Conservation (phyloP, 176 grass and related monocot species). For the Triticum urartu region DNA sequence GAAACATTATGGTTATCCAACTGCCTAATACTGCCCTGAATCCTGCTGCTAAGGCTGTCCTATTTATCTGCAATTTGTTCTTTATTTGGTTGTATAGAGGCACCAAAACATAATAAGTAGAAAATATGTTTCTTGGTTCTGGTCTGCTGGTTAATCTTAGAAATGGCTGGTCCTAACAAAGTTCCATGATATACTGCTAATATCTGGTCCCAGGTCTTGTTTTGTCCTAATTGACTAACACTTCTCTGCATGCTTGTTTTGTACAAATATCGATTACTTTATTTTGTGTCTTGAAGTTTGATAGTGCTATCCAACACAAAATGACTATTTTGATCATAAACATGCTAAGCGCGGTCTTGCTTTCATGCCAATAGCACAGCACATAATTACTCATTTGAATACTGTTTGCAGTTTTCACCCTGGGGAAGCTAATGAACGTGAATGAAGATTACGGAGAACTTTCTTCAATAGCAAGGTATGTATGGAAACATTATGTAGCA, state of each 20-base stretch:
- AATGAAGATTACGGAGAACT: slow-evolving; percentile 76
- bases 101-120: not conserved
- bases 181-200: not conserved
- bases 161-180: not conserved
- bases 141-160: not conserved
- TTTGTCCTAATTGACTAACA: not conserved
- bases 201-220: not conserved
- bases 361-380: not conserved
- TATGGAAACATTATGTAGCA: not conserved
- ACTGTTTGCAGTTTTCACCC: slow-evolving; percentile 65
- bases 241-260: not conserved
- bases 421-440: slow-evolving; percentile 86
- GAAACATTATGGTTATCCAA: not conserved
- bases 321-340: slow-evolving; percentile 2
- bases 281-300: not conserved
- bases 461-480: slow-evolving; percentile 78
- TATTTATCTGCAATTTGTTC: not conserved
- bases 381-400: slow-evolving; percentile 1
- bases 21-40: not conserved
- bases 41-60: not conserved
- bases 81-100: not conserved
- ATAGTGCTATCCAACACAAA: not conserved
- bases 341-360: not conserved
- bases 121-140: not conserved
- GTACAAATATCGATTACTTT: not conserved